Evolutionary conservation across 1,284 basidiomycete species (phyloP), one percentile per base, ranked within the genome.

Genomic region (Sporisorium scitamineum): DNA sequence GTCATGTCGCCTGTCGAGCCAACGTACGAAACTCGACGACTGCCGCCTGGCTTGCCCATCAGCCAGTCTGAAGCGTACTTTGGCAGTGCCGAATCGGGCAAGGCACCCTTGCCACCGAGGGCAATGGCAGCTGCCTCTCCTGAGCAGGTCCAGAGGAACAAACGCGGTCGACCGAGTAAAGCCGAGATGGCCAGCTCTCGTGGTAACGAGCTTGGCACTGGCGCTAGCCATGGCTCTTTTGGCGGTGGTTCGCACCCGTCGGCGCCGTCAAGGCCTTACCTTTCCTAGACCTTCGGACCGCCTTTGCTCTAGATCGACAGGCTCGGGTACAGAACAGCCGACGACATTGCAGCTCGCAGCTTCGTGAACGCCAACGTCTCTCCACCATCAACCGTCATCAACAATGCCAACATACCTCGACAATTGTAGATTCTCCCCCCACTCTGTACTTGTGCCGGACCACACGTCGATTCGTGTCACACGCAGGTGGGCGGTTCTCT

Each of bases 161-260:
- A 74, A 26, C 59, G 71, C 24, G 71, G 71, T 31, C 66, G 71
- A 48, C 71, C 71, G 5, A 65, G 65, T 59, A 69, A 74, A 26
- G 66, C 61, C n/a, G 71, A 69, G 48, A 61, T 74, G 52, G 56
- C 64, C 24, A 59, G 44, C 31, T 31, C 44, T 22, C 54, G 66
- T 32, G 48, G 37, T 5, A 39, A 39, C 14, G 67, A 63, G 3
- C 24, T 58, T 2, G 52, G 41, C 7, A 22, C 52, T 8, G 22
- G 20, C 5, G n/a, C n/a, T n/a, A 45, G 48, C 20, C 39, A 34
- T 11, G 45, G 45, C 16, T 44, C 67, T 14, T 60, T 63, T 31
- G 45, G 59, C 24, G 51, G 58, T 11, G 44, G 42, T 27, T 69
- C 52, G 1, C 61, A 69, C 54, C 45, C 66, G 1, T 48, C 52